Base-by-base conservation (phyloP, 352 stramenopile species). In the Achlya hypogyna region DNA sequence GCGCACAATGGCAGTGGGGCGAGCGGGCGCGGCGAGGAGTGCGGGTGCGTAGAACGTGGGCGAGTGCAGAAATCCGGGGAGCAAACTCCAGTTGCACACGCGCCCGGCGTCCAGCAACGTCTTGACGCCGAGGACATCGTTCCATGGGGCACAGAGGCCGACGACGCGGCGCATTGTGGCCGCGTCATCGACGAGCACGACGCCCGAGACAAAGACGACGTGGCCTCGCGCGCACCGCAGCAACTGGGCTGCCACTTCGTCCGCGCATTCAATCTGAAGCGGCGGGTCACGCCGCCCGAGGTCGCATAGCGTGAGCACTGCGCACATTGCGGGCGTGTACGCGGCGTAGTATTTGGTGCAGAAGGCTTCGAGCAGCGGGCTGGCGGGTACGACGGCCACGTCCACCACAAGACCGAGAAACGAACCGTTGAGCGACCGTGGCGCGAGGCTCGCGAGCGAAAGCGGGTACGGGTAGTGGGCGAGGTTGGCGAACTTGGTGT, bases 401-500 rank as follows among this genome's bases (percentile, higher is more conserved):
- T 60, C 42, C 10, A 49, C 51, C 0, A 67, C 45, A 16, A 58
- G 45, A 4, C 60, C 60, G 22, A 67, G 60, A 45, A 67, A 47
- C 29, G 60, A 25, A 1, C n/a, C 42, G 51, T 67, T 67, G 60
- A 58, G 31, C 32, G 29, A 59, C 20, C 49, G 43, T 22, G 31
- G 18, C 8, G 60, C 28, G n/a, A 67, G 43, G 3, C 12, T 14
- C 5, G 25, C 35, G 22, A 58, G 28, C 28, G 45, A 22, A 5
- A 67, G 51, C 22, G 34, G 42, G 22, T 32, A 49, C n/a, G 60
- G 60, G 47, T 67, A 67, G 20, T 28, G 16, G 22, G 60, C 9
- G 10, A 67, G 43, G 25, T 67, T 45, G 28, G 60, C 28, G 23
- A 67, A 58, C 42, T 67, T 67, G 18, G 60, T 59, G 20, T 14